Conservation (phyloP, 2,329 filamentous ascomycete species). For the Alternaria rosae region DNA sequence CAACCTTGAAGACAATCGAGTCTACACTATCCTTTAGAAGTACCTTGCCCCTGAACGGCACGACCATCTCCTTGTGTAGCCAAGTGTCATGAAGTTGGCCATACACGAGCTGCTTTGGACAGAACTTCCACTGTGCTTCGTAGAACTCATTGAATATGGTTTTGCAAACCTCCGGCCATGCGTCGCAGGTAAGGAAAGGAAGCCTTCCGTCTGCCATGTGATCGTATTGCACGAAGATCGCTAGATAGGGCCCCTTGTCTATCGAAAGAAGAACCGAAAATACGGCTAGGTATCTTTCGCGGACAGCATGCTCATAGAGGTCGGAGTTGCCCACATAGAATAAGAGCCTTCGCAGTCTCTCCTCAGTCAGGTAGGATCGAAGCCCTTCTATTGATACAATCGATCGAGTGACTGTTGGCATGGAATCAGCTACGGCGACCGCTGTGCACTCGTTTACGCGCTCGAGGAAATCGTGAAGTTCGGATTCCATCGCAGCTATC, state of each 20-base stretch:
- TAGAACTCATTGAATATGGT: slow-evolving; percentile 18
- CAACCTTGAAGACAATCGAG: slow-evolving; percentile 13
- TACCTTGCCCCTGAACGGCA: slow-evolving; percentile 13
- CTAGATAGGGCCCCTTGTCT: slow-evolving; percentile 11
- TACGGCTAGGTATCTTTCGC: slow-evolving; percentile 10
- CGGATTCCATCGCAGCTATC: not conserved
- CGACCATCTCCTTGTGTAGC: not conserved
- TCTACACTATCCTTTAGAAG: not conserved
- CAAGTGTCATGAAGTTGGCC: slow-evolving; percentile 1
- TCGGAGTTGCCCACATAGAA: not conserved
- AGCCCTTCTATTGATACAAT: slow-evolving; percentile 7
- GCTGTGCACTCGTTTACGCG: not conserved
- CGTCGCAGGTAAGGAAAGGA: slow-evolving; percentile 10
- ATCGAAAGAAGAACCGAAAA: slow-evolving; percentile 26
- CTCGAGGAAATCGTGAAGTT: not conserved
- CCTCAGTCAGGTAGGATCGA: not conserved
- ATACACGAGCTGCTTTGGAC: slow-evolving; percentile 1
- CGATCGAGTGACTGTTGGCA: not conserved
- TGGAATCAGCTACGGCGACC: accelerated
- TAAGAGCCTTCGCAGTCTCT: not conserved
- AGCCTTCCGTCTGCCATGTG: slow-evolving; percentile 15
- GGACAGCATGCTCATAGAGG: not conserved
- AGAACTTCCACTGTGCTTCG: slow-evolving; percentile 25
- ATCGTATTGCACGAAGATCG: slow-evolving; percentile 8
- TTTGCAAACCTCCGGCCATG: slow-evolving; percentile 1